These are phyloP conservation scores for Gracilaria caudata DNA, from an alignment of 23 red algal genomes.

Conservation along the genomic window DNA sequence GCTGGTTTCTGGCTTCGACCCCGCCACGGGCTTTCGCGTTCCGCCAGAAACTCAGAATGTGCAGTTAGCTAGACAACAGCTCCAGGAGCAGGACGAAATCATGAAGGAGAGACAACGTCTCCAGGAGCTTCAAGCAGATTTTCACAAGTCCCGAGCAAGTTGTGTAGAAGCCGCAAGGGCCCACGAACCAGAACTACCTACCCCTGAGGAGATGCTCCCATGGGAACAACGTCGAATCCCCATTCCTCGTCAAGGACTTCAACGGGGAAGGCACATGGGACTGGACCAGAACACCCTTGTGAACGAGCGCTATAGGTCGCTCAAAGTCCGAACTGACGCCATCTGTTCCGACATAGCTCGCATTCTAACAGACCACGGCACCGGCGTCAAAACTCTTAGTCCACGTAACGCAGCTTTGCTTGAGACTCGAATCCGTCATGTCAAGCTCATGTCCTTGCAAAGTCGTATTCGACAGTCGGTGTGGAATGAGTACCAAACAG, in stretches of 20 bases:
- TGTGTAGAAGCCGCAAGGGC: conserved; percentile 30
- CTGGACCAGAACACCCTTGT: conserved; percentile 46
- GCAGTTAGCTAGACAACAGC: conserved; percentile 46
- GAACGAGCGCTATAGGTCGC: conserved; percentile 34
- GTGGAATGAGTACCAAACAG: conserved; percentile 62
- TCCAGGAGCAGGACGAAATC: conserved; percentile 37
- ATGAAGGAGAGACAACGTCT: conserved; percentile 38
- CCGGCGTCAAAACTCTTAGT: conserved; percentile 16
- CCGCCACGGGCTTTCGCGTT: conserved; percentile 44
- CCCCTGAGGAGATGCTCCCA: conserved; percentile 53
- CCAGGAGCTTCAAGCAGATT: conserved; percentile 55
- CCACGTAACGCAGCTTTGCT: conserved; percentile 55
- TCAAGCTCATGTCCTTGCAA: conserved; percentile 66
- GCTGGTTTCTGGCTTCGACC: conserved; percentile 74
- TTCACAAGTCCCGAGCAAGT: conserved; percentile 33
- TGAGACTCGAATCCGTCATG: conserved; percentile 59
- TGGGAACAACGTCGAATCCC: conserved; percentile 54
- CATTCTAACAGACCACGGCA: conserved; percentile 33
- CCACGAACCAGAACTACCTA: conserved; percentile 38
- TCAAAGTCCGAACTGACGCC: conserved; percentile 47
- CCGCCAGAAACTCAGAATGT: conserved; percentile 44
- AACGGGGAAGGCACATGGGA: conserved; percentile 11
- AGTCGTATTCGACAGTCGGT: conserved; percentile 59
- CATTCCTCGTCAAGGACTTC: neutral
- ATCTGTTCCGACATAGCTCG: conserved; percentile 14